phyloP scores from a whole-genome alignment of 495 filamentous ascomycete species.

The Amphirosellinia nigrospora region DNA sequence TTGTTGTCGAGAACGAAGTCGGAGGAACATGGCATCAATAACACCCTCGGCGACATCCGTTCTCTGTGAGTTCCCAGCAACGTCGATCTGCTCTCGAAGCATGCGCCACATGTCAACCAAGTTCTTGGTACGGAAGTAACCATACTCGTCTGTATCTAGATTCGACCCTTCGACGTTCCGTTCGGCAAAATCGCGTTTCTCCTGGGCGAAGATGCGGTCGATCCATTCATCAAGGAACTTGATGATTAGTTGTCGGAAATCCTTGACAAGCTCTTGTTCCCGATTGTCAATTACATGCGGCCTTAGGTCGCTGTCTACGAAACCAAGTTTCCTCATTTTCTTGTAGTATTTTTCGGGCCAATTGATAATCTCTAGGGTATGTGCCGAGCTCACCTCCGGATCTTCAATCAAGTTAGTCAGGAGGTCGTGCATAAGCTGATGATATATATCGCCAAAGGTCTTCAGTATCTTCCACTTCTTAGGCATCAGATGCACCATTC shows the following conservation, averaged over 20 bases:
- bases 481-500: slow-evolving; percentile 87
- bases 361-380: slow-evolving; percentile 88
- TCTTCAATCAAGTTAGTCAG: slow-evolving; percentile 82
- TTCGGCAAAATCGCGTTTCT: slow-evolving; percentile 78
- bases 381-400: slow-evolving; percentile 72
- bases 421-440: slow-evolving; percentile 93
- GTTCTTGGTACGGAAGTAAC: slow-evolving; percentile 86
- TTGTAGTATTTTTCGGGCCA: slow-evolving; percentile 96
- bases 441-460: slow-evolving; percentile 88
- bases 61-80: slow-evolving; percentile 79
- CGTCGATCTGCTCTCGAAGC: slow-evolving; percentile 87
- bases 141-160: slow-evolving; percentile 83
- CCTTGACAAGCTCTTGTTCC: slow-evolving; percentile 84
- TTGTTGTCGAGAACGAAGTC: slow-evolving; percentile 78
- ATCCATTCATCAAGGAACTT: slow-evolving; percentile 97
- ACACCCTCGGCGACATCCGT: slow-evolving; percentile 90
- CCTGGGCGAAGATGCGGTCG: slow-evolving; percentile 81
- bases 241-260: slow-evolving; percentile 94
- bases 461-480: slow-evolving; percentile 97
- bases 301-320: slow-evolving; percentile 70
- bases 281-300: slow-evolving; percentile 88
- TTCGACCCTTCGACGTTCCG: slow-evolving; percentile 72
- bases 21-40: slow-evolving; percentile 89
- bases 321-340: slow-evolving; percentile 91
- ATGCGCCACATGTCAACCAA: slow-evolving; percentile 96